phyloP scores from a whole-genome alignment of 2,329 filamentous ascomycete species.

The Pseudophaeomoniella oleicola region DNA sequence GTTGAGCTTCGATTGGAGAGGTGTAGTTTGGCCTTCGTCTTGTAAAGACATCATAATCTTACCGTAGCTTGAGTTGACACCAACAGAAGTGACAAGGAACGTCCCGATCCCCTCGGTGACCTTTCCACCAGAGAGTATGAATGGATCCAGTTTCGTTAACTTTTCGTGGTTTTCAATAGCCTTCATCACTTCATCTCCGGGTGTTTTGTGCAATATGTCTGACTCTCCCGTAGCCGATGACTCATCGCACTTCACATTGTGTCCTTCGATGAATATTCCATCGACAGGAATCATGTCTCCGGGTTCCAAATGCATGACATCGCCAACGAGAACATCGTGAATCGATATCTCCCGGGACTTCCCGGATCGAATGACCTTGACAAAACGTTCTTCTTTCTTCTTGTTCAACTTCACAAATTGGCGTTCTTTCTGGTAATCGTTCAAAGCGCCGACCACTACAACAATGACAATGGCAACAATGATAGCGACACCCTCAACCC shows the following conservation, averaged over 20 bases:
- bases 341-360: conserved; percentile 54
- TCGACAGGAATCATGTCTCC: conserved; percentile 60
- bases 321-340: conserved; percentile 57
- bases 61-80: conserved; percentile 59
- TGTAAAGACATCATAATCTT: conserved; percentile 67
- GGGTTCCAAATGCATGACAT: conserved; percentile 58
- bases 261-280: conserved; percentile 53
- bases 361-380: conserved; percentile 66
- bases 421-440: conserved; percentile 70
- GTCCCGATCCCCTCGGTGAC: conserved; percentile 62
- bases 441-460: conserved; percentile 60
- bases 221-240: conserved; percentile 66
- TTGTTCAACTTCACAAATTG: conserved; percentile 69
- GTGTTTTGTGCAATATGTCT: conserved; percentile 53
- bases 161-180: conserved; percentile 46
- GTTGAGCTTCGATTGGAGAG: conserved; percentile 64
- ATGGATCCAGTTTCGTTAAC: conserved; percentile 57
- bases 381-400: conserved; percentile 60
- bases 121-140: conserved; percentile 67
- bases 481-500: conserved; percentile 72
- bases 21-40: conserved; percentile 63
- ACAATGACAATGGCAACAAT: conserved; percentile 64
- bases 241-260: conserved; percentile 56
- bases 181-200: conserved; percentile 49
- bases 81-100: conserved; percentile 61